phyloP scores from a whole-genome alignment of 2,329 filamentous ascomycete genomes.

The Beauveria medogensis region DNA sequence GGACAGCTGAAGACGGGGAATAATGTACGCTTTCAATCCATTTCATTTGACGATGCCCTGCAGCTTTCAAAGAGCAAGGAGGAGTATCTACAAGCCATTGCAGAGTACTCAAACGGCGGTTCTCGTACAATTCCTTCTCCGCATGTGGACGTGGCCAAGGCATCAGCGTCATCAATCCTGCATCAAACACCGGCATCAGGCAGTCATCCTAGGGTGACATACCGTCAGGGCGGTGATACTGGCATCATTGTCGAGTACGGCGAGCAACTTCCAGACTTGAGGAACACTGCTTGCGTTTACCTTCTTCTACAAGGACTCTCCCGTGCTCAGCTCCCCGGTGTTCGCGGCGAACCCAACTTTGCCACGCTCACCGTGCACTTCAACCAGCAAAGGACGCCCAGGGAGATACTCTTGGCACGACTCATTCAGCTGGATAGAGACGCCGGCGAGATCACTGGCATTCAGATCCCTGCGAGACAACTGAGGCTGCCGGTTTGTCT shows the following conservation, averaged over 20 bases:
- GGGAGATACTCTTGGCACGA: not conserved
- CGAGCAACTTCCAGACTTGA: slow-evolving; percentile 43
- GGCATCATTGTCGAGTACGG: slow-evolving; percentile 16
- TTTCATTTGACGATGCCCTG: not conserved
- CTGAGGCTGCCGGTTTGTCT: slow-evolving; percentile 20
- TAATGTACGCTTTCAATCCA: slow-evolving; percentile 15
- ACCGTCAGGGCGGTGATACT: not conserved
- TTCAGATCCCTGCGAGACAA: slow-evolving; percentile 10
- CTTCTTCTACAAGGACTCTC: slow-evolving; percentile 13
- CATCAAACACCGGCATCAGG: not conserved
- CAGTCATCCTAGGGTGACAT: not conserved
- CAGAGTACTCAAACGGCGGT: not conserved
- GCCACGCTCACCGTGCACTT: slow-evolving; percentile 17
- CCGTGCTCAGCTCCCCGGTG: slow-evolving; percentile 1
- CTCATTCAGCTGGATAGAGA: not conserved
- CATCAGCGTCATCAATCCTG: not conserved
- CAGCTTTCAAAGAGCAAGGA: not conserved
- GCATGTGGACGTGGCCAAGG: not conserved
- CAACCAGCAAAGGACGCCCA: not conserved
- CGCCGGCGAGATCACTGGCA: not conserved
- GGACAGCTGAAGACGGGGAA: slow-evolving; percentile 55
- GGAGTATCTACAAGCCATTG: not conserved
- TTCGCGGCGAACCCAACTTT: slow-evolving; percentile 15
- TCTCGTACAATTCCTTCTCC: not conserved
- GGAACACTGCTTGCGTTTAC: slow-evolving; percentile 33